A percentile compares a stretch with the other conserved stretches of the same genome.
phyloP scores from a whole-genome alignment of 2,329 filamentous ascomycete species.

The Phyllosticta paracitricarpa region DNA sequence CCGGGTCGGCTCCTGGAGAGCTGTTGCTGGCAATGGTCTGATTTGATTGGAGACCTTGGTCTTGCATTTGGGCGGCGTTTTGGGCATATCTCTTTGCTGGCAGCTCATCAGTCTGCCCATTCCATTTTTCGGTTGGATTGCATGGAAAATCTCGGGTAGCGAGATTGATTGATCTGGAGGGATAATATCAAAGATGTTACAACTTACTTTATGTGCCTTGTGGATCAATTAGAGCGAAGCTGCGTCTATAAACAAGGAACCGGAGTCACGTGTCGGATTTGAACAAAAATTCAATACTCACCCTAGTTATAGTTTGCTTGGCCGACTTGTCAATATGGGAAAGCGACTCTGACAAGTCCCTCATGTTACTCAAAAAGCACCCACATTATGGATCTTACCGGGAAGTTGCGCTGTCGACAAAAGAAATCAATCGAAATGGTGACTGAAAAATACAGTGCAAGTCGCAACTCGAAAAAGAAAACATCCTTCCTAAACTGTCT shows the following conservation, averaged over 20 bases:
- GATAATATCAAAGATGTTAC: not conserved
- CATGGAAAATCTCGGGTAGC: not conserved
- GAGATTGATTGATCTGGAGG: not conserved
- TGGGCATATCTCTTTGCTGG: not conserved
- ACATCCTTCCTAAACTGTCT: not conserved
- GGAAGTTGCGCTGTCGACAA: not conserved
- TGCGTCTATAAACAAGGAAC: not conserved
- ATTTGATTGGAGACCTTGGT: not conserved
- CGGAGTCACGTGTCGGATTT: too few species aligned
- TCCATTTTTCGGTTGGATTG: not conserved
- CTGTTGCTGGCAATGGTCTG: constrained; percentile 1
- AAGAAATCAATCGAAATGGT: not conserved
- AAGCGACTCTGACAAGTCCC: too few species aligned
- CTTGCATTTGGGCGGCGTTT: not conserved
- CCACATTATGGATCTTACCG: not conserved
- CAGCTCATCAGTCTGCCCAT: not conserved
- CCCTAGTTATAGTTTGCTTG: too few species aligned
- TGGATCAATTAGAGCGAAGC: not conserved
- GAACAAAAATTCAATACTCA: too few species aligned
- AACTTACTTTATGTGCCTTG: not conserved
- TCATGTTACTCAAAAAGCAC: not conserved
- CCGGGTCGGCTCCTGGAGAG: constrained; percentile 1
- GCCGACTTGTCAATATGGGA: too few species aligned
- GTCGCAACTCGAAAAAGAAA: not conserved
- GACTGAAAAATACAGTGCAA: not conserved